Base-by-base conservation (phyloP, 305 asterid genomes). In the Euphrasia arctica region DNA sequence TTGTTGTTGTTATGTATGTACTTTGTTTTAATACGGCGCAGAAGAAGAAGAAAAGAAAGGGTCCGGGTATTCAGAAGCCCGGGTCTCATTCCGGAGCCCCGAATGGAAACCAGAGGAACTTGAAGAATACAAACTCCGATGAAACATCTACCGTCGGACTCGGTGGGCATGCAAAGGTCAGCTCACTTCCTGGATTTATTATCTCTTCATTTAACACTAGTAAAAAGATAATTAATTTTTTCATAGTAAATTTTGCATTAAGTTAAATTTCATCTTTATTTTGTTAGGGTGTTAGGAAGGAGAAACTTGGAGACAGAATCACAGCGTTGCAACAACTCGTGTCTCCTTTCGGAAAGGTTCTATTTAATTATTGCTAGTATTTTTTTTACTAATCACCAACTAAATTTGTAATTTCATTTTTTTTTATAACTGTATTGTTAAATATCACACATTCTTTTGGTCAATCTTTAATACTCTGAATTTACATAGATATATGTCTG, bases 301-400 rank as follows among this genome's bases (percentile, higher is more conserved):
- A 79, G 81, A 91, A 79, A 70, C 95, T 87, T 27, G 95, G 98
- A 45, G 95, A 87, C 67, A 87, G 95, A 74, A 82, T 91, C 50
- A 66, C 85, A n/a, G 92, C 95, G 12, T 62, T 91, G 84, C 98
- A 89, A 63, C 95, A 87, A 31, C 91, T 89, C 1, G 96, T 89
- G n/a, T 91, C 98, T 12, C 98, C 96, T 36, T 89, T 85, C 70
- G 98, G 98, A 68, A 91, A 91, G 98, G 98, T 88, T 13, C 4
- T 2, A 54, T 54, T 65, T 32, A 31, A 31, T 31, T 31, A 31
- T 29, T 4, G 34, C 34, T 29, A 2, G 4, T 29, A 29, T 31
- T 36, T 36, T 3, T 4, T 34, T 34, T 4, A 34, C 41, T 34
- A 5, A 34, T 34, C 6, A 34, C 8, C 41, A 34, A 34, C 39